Conservation (phyloP, 805 yeast species). For the Sporopachydermia lactativora region DNA sequence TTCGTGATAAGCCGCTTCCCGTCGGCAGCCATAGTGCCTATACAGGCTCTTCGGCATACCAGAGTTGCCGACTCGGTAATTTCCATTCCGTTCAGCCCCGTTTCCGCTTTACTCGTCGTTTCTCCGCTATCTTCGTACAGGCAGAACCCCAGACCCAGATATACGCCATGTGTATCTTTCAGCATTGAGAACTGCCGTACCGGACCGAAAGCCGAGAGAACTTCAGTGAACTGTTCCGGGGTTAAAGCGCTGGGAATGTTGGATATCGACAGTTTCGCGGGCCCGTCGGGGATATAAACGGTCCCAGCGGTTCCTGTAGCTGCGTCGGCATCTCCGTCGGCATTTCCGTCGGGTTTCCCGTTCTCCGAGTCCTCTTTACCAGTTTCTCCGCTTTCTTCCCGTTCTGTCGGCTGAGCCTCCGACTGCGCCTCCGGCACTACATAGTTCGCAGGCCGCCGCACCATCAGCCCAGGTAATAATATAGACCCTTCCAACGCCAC, state of each 20-base stretch:
- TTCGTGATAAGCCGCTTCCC: slow-evolving; percentile 18
- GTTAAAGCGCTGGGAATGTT: slow-evolving; percentile 29
- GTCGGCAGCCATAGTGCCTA: slow-evolving; percentile 16
- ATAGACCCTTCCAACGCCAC: slow-evolving; percentile 27
- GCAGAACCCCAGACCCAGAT: slow-evolving; percentile 45
- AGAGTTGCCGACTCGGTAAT: slow-evolving; percentile 23
- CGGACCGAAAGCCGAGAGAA: slow-evolving; percentile 26
- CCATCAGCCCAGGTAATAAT: slow-evolving; percentile 19
- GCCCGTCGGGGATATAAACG: slow-evolving; percentile 25
- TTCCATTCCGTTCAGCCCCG: slow-evolving; percentile 21
- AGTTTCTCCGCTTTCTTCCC: slow-evolving; percentile 7
- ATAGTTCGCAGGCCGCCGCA: slow-evolving; percentile 34
- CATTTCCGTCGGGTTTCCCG: slow-evolving; percentile 17
- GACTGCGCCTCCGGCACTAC: slow-evolving; percentile 18
- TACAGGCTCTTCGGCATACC: slow-evolving; percentile 25
- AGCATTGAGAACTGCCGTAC: slow-evolving; percentile 29
- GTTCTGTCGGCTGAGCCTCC: slow-evolving; percentile 5
- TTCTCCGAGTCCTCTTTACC: slow-evolving; percentile 5
- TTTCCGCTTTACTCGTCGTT: slow-evolving; percentile 16
- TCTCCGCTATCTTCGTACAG: slow-evolving; percentile 21
- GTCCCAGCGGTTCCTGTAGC: too few relatives aligned
- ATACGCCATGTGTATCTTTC: slow-evolving; percentile 30
- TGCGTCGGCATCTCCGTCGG: slow-evolving; percentile 16
- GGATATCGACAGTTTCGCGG: slow-evolving; percentile 31
- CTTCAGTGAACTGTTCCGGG: slow-evolving; percentile 29